Percentiles rank a stretch among this genome's conserved stretches.
Conservation (phyloP, 1,284 basidiomycete species). For the Austroboletus novae-zelandiae region DNA sequence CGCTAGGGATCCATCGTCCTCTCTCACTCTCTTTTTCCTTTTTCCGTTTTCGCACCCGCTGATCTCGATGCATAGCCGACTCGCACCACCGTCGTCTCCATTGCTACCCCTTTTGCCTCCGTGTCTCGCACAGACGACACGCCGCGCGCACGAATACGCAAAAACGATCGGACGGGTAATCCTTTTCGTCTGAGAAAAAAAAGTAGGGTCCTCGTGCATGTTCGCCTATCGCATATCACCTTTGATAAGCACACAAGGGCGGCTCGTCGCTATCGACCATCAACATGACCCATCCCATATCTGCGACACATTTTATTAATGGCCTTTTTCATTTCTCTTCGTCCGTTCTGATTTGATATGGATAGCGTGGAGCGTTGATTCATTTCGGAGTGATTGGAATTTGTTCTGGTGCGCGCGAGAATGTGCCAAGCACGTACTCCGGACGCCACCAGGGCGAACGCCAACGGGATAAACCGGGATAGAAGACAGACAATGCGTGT, state of each 20-base stretch:
- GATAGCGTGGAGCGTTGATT: constrained; percentile 14
- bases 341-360: constrained; percentile 8
- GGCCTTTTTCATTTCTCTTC: constrained; percentile 4
- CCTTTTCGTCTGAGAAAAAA: not conserved
- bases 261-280: constrained; percentile 1
- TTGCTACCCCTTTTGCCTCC: not conserved
- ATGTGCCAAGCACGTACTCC: constrained; percentile 2
- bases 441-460: constrained; percentile 8
- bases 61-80: constrained; percentile 4
- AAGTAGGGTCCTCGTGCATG: constrained; percentile 9
- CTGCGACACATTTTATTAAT: constrained; percentile 1
- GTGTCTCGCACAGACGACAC: not conserved
- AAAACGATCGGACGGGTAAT: not conserved
- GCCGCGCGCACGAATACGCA: constrained; percentile 1
- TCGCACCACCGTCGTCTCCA: not conserved
- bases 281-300: constrained; percentile 1
- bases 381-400: constrained; percentile 17
- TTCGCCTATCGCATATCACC: not conserved
- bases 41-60: not conserved
- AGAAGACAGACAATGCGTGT: constrained; percentile 2
- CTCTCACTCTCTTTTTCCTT: not conserved
- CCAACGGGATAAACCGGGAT: constrained; percentile 2
- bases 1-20: constrained; percentile 1
- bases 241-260: constrained; percentile 6
- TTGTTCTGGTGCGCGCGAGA: not conserved